Conservation (phyloP, 176 grass and related monocot species). For the Elaeis guineensis region DNA sequence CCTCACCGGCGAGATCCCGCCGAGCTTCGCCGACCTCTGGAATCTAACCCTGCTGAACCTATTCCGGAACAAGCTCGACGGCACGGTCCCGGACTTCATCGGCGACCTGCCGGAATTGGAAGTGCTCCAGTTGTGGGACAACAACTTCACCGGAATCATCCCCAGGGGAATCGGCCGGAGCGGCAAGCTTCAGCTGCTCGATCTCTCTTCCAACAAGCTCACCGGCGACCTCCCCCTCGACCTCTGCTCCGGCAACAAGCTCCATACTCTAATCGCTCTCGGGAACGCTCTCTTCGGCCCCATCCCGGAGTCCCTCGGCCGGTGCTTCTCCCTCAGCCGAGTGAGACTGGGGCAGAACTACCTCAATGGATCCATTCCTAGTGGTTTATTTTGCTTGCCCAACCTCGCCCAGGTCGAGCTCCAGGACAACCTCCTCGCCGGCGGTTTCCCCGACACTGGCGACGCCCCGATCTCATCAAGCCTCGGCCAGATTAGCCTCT, state of each 20-base stretch:
- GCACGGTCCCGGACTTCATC: constrained; percentile 62
- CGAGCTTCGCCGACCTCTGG: constrained; percentile 46
- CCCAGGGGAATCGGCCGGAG: constrained; percentile 48
- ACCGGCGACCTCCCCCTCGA: constrained; percentile 53
- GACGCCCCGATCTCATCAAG: too few species aligned
- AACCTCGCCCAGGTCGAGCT: constrained; percentile 84
- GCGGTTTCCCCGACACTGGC: constrained; percentile 34
- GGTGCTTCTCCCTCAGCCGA: constrained; percentile 49
- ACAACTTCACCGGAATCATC: constrained; percentile 79
- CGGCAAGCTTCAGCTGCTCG: constrained; percentile 47
- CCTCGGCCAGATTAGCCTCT: too few species aligned
- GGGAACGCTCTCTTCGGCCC: constrained; percentile 69
- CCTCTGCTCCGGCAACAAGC: constrained; percentile 46
- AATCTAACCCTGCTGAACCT: constrained; percentile 79
- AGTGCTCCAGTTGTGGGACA: constrained; percentile 94
- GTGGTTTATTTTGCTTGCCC: constrained; percentile 52
- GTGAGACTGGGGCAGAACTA: constrained; percentile 78
- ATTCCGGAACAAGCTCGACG: constrained; percentile 70
- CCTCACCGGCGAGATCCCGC: constrained; percentile 59
- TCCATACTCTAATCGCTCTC: constrained; percentile 80
- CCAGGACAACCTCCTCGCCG: constrained; percentile 71
- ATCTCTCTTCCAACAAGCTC: constrained; percentile 72
- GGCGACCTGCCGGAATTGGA: constrained; percentile 67
- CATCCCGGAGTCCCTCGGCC: constrained; percentile 46
- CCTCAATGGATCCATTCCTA: constrained; percentile 65